Conservation (phyloP, 331 rosid genomes). For the Arachis monticola region DNA sequence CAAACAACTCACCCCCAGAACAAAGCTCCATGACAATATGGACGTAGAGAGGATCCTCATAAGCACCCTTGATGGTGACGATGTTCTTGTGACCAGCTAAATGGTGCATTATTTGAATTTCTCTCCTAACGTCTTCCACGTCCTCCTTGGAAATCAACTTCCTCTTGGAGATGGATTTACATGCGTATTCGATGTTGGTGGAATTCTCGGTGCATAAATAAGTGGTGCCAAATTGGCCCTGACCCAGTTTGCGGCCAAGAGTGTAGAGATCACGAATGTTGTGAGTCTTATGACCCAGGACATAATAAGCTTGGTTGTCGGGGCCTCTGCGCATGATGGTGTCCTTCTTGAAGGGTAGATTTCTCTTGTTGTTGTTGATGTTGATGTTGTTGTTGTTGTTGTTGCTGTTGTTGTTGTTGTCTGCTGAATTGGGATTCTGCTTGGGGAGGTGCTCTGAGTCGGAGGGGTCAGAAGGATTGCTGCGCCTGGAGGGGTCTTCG, state of each 20-base stretch:
- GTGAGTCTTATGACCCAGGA: constrained; percentile 90
- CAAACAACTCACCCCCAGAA: constrained; percentile 95
- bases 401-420: neutral
- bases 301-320: constrained; percentile 82
- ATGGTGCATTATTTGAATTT: constrained; percentile 99
- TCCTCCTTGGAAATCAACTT: constrained; percentile 95
- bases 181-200: constrained; percentile 76
- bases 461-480: constrained; percentile 55
- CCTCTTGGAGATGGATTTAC: constrained; percentile 97
- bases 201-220: constrained; percentile 77
- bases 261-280: constrained; percentile 89
- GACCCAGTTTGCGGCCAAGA: constrained; percentile 94
- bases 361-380: constrained; percentile 4
- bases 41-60: constrained; percentile 90
- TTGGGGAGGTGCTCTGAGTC: constrained; percentile 55
- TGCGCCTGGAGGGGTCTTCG: constrained; percentile 61
- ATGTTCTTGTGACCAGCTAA: constrained; percentile 97
- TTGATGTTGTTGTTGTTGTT: neutral
- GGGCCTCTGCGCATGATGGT: constrained; percentile 67
- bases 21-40: constrained; percentile 99
- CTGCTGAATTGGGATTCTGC: constrained; percentile 43
- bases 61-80: constrained; percentile 96
- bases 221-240: constrained; percentile 97
- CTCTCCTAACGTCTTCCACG: constrained; percentile 93
- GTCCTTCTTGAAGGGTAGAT: constrained; percentile 53